Evolutionary conservation across 108 stramenopile genomes (phyloP).

Genomic region (Nannochloropsis gaditana): DNA sequence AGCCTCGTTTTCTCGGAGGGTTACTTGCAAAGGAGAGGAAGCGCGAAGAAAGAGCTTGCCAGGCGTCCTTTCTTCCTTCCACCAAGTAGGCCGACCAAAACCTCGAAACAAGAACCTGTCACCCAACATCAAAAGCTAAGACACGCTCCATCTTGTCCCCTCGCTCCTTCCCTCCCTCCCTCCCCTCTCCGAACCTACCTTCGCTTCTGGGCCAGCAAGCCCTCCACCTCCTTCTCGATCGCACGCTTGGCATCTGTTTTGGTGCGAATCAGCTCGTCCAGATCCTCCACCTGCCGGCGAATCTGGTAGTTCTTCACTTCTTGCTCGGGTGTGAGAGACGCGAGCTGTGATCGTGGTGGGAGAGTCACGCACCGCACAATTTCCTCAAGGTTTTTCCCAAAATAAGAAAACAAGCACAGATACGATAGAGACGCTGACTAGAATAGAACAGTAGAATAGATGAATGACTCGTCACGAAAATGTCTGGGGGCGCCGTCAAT

Average conservation of each 20-base stretch:
- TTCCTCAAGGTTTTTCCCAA: too few species aligned
- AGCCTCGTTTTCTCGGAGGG: too few species aligned
- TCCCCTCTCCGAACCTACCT: background rate
- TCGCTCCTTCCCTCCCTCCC: background rate
- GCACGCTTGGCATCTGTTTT: background rate
- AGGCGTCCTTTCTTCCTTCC: background rate
- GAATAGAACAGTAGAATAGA: too few species aligned
- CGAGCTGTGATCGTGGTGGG: background rate
- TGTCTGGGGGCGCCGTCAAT: too few species aligned
- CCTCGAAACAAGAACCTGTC: background rate
- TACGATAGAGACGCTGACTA: too few species aligned
- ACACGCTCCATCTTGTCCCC: background rate
- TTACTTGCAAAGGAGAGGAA: too few species aligned
- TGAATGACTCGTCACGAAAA: too few species aligned
- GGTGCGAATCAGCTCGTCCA: background rate
- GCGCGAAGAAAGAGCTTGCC: too few species aligned
- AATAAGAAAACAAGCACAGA: too few species aligned
- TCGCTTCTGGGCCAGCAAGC: background rate
- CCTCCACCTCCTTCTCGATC: constrained; percentile 1
- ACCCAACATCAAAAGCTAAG: background rate
- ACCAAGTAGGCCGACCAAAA: background rate
- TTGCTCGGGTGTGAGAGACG: background rate
- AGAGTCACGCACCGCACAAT: too few species aligned
- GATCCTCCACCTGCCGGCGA: constrained; percentile 12
- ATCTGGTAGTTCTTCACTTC: background rate